phyloP scores from a whole-genome alignment of 192 early-diverging fungal genomes.

The Entophlyctis luteolus region DNA sequence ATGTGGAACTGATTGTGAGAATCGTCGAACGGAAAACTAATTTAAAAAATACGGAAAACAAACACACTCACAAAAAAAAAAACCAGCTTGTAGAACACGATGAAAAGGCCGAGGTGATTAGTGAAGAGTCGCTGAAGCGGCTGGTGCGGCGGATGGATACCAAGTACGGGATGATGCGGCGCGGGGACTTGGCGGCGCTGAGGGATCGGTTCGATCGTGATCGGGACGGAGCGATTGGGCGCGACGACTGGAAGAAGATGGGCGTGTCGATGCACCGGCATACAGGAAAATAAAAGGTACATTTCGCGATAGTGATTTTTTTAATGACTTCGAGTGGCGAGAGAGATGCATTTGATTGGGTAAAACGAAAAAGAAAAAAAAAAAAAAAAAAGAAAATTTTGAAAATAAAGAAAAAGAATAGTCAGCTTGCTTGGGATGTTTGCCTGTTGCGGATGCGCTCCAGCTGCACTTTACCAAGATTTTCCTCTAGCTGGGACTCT shows the following conservation, averaged over 20 bases:
- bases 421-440: too few relatives aligned
- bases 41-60: background rate
- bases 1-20: background rate
- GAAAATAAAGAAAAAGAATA: too few relatives aligned
- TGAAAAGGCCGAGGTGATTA: slow-evolving; percentile 8
- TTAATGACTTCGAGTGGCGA: background rate
- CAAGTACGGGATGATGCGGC: slow-evolving; percentile 27
- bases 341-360: too few relatives aligned
- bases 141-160: slow-evolving; percentile 29
- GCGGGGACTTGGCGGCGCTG: slow-evolving; percentile 30
- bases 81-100: slow-evolving; percentile 35
- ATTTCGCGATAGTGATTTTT: background rate
- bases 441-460: too few relatives aligned
- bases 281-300: background rate
- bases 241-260: slow-evolving; percentile 51
- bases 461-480: too few relatives aligned
- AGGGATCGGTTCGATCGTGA: slow-evolving; percentile 43
- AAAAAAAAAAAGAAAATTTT: too few relatives aligned
- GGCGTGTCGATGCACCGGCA: slow-evolving; percentile 25
- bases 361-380: too few relatives aligned
- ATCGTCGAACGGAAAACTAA: background rate
- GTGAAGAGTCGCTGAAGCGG: slow-evolving; percentile 23
- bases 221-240: slow-evolving; percentile 38
- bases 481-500: too few relatives aligned
- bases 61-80: background rate